Evolutionary conservation across 2,329 filamentous ascomycete species (phyloP), one percentile per base, ranked within the genome.

Genomic region (Hypoxylon sp.): DNA sequence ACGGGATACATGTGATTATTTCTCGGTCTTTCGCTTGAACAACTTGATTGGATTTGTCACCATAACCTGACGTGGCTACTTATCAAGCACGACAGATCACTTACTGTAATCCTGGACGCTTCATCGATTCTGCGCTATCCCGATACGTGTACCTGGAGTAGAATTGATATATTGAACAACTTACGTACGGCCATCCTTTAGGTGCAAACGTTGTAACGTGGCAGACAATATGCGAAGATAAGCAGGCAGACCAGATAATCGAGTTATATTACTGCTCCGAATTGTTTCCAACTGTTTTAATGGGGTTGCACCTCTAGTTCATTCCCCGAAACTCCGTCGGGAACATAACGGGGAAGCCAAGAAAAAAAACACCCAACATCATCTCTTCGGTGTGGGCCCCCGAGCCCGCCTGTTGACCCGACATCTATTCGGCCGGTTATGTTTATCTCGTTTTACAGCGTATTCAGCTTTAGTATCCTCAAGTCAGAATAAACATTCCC

Each of bases 291-390:
- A 14, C 26, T 22, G 51, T 62, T 59, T 70, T 60, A 37, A 61
- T 53, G 44, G 60, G 35, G 52, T 64, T 59, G 52, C 60, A 55
- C 64, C 33, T 58, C 46, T 57, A 13, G 39, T 53, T 58, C 53
- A 59, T 68, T 65, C 37, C 52, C 67, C 60, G 56, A 64, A 17
- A 22, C 17, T n/a, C 53, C 44, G 37, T 63, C 67, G 64, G 68
- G 44, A 68, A 56, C 68, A 68, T 44, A 65, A 62, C 68, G 68
- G 68, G 46, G 54, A 68, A 68, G 65, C 61, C 68, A 68, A 70
- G 62, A 65, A 68, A 65, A 65, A 54, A 54, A 51, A 39, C 17
- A 13, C 57, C 57, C 26, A 44, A 68, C 68, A 63, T 39, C 68
- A 70, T 50, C 57, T 60, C 61, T 56, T 63, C 65, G 65, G 65